Percentiles rank a stretch among this genome's conserved stretches.
Evolutionary conservation across 2,329 filamentous ascomycete species (phyloP).

Genomic region (Penicillium nordicum): DNA sequence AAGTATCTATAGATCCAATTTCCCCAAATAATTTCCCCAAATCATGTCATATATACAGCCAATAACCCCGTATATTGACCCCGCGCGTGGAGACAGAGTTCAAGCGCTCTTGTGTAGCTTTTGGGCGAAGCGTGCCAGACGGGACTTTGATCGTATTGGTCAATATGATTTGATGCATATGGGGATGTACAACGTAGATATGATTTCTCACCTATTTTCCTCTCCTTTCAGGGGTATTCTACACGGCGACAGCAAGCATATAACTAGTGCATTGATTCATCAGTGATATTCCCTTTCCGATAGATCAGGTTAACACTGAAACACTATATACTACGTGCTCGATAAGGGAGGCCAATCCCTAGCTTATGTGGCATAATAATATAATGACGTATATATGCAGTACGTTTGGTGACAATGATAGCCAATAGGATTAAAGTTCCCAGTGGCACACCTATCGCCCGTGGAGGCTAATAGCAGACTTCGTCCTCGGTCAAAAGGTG

Average conservation of each 20-base stretch:
- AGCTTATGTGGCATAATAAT: too few relatives aligned
- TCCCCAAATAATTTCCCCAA: not conserved
- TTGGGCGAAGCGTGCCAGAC: not conserved
- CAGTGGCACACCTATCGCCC: not conserved
- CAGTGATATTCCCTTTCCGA: not conserved
- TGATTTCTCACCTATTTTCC: not conserved
- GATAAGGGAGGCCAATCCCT: not conserved
- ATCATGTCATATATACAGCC: not conserved
- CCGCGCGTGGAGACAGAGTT: conserved; percentile 8
- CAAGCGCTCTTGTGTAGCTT: not conserved
- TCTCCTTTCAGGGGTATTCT: not conserved
- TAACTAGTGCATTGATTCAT: not conserved
- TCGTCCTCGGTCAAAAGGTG: not conserved
- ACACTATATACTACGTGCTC: not conserved
- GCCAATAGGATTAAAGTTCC: not conserved
- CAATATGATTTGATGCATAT: not conserved
- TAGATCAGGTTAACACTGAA: not conserved
- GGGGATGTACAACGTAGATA: not conserved
- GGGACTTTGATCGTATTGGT: not conserved
- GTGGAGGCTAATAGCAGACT: not conserved
- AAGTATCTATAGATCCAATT: not conserved
- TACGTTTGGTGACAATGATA: not conserved
- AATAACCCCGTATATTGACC: not conserved
- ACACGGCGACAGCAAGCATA: not conserved
- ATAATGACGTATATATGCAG: not conserved